Conservation (phyloP, 768 basidiomycete genomes). For the Leccinum olivaceopallidum region DNA sequence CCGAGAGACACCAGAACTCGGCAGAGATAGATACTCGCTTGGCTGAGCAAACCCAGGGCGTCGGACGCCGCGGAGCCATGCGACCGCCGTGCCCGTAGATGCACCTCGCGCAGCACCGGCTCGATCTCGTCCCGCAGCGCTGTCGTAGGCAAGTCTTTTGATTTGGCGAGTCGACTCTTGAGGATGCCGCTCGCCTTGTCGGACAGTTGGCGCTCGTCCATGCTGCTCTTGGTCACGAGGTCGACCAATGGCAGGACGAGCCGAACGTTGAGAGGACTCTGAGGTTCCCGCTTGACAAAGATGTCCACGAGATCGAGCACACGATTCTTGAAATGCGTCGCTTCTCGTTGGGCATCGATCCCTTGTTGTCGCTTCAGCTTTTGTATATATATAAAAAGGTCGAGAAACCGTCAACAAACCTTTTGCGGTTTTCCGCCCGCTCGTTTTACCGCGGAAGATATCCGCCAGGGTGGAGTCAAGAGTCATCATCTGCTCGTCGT, state of each 20-base stretch:
- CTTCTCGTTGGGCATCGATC: constrained; percentile 76
- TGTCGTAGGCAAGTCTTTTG: constrained; percentile 59
- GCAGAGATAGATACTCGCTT: constrained; percentile 70
- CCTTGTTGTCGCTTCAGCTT: constrained; percentile 35
- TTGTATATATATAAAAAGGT: too few relatives aligned
- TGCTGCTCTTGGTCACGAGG: too few relatives aligned
- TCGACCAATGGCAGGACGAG: too few relatives aligned
- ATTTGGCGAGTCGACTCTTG: constrained; percentile 68
- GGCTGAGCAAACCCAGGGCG: constrained; percentile 59
- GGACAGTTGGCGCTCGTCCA: constrained; percentile 82
- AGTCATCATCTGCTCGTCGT: constrained; percentile 98
- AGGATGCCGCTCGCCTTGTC: constrained; percentile 86
- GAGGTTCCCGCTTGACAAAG: constrained; percentile 74
- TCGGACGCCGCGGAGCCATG: constrained; percentile 61
- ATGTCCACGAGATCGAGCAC: constrained; percentile 93
- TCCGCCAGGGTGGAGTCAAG: constrained; percentile 90
- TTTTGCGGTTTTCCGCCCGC: constrained; percentile 63
- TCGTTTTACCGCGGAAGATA: constrained; percentile 72
- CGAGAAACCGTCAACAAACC: constrained; percentile 42
- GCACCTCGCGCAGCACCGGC: constrained; percentile 60
- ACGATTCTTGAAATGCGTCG: constrained; percentile 94
- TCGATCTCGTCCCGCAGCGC: constrained; percentile 33
- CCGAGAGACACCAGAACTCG: constrained; percentile 45
- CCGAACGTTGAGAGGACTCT: too few relatives aligned
- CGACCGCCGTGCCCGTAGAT: constrained; percentile 67